A percentile compares a stretch with the other conserved stretches of the same genome.
phyloP scores from a whole-genome alignment of 805 yeast species.

The Candida michaelii region DNA sequence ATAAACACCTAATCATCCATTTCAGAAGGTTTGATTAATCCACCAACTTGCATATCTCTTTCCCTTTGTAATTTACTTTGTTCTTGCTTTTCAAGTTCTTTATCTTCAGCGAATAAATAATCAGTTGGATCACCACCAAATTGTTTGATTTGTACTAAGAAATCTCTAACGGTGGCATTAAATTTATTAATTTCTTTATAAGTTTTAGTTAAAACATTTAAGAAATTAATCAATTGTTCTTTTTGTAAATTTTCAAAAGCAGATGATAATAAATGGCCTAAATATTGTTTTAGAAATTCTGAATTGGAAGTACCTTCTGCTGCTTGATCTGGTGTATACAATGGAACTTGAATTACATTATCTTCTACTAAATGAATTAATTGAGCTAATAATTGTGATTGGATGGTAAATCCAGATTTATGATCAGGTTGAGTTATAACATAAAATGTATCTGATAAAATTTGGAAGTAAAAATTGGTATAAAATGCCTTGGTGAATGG shows the following conservation, averaged over 20 bases:
- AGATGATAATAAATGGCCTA: constrained; percentile 74
- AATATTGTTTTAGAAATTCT: constrained; percentile 72
- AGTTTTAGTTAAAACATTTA: constrained; percentile 70
- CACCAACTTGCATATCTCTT: constrained; percentile 85
- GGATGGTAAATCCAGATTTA: constrained; percentile 91
- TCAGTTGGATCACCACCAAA: constrained; percentile 95
- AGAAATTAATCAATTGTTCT: constrained; percentile 79
- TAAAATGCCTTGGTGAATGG: constrained; percentile 84
- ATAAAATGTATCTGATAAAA: constrained; percentile 86
- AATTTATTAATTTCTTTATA: constrained; percentile 75
- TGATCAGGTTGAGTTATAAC: constrained; percentile 97
- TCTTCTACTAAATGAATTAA: constrained; percentile 81
- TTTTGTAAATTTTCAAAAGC: constrained; percentile 92
- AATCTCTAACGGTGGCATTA: constrained; percentile 86
- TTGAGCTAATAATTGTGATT: constrained; percentile 79
- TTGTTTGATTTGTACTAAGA: constrained; percentile 93
- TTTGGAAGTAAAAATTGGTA: constrained; percentile 83
- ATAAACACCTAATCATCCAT: constrained; percentile 62
- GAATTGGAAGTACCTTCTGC: constrained; percentile 84
- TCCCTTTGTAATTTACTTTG: constrained; percentile 70
- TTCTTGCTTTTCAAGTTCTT: constrained; percentile 72
- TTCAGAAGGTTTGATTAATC: constrained; percentile 91
- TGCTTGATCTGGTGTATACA: constrained; percentile 77
- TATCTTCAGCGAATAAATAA: constrained; percentile 91
- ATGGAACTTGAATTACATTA: constrained; percentile 70